These are phyloP conservation scores for Cyberlindnera samutprakarnensis DNA, from an alignment of 805 yeast genomes.

Conservation along the genomic window DNA sequence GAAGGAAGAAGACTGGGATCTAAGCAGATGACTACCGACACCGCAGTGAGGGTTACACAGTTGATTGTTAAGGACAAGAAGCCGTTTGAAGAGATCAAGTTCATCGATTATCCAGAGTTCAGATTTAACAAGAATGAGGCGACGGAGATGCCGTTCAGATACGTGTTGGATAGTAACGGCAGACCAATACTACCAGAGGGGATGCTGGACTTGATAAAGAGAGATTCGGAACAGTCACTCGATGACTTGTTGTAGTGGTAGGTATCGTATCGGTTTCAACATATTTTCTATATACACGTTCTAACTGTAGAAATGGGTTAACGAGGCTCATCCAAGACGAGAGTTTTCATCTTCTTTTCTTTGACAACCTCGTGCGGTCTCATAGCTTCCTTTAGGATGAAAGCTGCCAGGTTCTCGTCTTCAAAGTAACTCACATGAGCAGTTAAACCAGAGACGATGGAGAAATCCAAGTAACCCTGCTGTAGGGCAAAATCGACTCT, in stretches of 20 bases:
- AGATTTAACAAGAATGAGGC: constrained; percentile 83
- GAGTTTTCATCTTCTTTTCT: constrained; percentile 22
- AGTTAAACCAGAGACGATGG: constrained; percentile 71
- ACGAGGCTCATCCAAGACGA: neutral
- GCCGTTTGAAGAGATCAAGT: constrained; percentile 65
- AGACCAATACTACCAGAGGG: constrained; percentile 88
- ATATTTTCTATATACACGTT: neutral
- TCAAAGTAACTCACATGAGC: constrained; percentile 89
- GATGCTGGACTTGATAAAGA: constrained; percentile 78
- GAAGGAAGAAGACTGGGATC: constrained; percentile 81
- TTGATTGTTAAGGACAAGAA: constrained; percentile 54
- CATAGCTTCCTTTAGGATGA: constrained; percentile 55
- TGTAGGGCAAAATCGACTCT: constrained; percentile 78
- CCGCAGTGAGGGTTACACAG: constrained; percentile 91
- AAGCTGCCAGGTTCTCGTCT: constrained; percentile 76
- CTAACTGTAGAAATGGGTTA: neutral
- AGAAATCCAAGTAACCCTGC: constrained; percentile 71
- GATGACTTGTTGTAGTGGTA: constrained; percentile 51
- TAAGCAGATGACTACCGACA: constrained; percentile 95
- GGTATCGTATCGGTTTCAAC: neutral
- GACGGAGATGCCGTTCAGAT: constrained; percentile 97
- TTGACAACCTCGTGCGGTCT: constrained; percentile 18
- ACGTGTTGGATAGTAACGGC: constrained; percentile 54
- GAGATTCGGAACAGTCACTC: constrained; percentile 76
- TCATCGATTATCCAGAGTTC: constrained; percentile 91